A percentile compares a stretch with the other conserved stretches of the same genome.
These are phyloP conservation scores for Hortiboletus flavorubellus DNA, from an alignment of 768 basidiomycete species.

Conservation along the genomic window DNA sequence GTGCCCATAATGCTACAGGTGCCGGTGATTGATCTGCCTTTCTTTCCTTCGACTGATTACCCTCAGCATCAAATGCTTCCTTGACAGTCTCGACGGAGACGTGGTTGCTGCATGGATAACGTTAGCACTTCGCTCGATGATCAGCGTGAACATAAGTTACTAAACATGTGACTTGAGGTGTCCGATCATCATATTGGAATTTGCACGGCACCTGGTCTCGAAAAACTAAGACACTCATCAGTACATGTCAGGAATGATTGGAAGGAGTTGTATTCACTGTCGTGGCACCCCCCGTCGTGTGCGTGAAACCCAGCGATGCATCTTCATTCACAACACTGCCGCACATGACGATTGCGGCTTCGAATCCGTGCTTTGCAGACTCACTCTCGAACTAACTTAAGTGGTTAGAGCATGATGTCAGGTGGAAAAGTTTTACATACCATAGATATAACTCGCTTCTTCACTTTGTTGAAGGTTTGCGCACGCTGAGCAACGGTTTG, in stretches of 20 bases:
- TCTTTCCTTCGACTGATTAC: not conserved
- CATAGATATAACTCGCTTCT: not conserved
- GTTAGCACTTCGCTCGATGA: not conserved
- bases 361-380: not conserved
- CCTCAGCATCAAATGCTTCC: not conserved
- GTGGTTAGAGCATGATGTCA: not conserved
- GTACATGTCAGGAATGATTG: not conserved
- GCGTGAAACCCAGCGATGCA: not conserved
- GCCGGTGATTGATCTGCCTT: no score
- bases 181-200: not conserved
- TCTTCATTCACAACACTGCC: conserved; percentile 1
- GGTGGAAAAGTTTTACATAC: not conserved
- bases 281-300: not conserved
- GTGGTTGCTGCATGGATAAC: not conserved
- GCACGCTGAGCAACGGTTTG: not conserved
- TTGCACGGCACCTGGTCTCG: not conserved
- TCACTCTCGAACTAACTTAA: not conserved
- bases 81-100: conserved; percentile 2
- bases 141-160: not conserved
- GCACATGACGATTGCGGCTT: conserved; percentile 3
- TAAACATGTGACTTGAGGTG: conserved; percentile 8
- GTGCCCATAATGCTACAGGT: not conserved
- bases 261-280: not conserved
- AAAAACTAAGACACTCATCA: not conserved
- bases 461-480: not conserved